These are phyloP conservation scores for Patellifolia procumbens DNA, from an alignment of 179 eudicot genomes.

Conservation along the genomic window DNA sequence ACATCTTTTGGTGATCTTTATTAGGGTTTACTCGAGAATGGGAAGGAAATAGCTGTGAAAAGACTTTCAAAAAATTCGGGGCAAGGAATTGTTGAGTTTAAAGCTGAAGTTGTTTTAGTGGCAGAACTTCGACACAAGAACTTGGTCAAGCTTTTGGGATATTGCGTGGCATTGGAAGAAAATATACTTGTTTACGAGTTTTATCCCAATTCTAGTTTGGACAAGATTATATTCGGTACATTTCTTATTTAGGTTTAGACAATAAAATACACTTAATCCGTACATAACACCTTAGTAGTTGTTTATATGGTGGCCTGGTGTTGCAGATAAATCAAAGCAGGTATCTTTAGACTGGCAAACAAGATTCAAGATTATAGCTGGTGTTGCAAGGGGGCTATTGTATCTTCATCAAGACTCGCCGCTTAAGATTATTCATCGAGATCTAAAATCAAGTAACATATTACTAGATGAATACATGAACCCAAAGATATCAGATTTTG, in stretches of 20 bases:
- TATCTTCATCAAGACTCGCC: conserved; percentile 60
- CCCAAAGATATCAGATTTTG: too few relatives aligned
- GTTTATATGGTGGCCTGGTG: neutral
- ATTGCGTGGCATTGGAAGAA: conserved; percentile 13
- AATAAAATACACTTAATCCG: too few relatives aligned
- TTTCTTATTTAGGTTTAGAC: neutral
- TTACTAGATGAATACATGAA: too few relatives aligned
- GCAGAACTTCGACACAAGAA: conserved; percentile 33
- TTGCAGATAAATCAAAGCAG: conserved; percentile 29
- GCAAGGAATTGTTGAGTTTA: conserved; percentile 27
- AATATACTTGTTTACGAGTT: conserved; percentile 28
- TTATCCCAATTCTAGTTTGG: conserved; percentile 27
- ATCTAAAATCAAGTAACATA: too few relatives aligned
- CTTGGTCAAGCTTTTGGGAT: too few relatives aligned
- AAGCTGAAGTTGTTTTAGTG: conserved; percentile 20
- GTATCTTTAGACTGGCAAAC: too few relatives aligned
- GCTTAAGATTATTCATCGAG: conserved; percentile 44
- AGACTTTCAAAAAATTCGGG: conserved; percentile 25
- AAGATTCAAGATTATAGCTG: conserved; percentile 39
- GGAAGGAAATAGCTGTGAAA: conserved; percentile 31
- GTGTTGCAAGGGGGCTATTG: conserved; percentile 49
- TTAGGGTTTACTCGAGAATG: conserved; percentile 20
- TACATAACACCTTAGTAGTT: neutral
- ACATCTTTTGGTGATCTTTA: too few relatives aligned
- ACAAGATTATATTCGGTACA: conserved; percentile 22